These are phyloP conservation scores for Breviolum minutum DNA, from an alignment of 73 alveolate species.

Conservation along the genomic window DNA sequence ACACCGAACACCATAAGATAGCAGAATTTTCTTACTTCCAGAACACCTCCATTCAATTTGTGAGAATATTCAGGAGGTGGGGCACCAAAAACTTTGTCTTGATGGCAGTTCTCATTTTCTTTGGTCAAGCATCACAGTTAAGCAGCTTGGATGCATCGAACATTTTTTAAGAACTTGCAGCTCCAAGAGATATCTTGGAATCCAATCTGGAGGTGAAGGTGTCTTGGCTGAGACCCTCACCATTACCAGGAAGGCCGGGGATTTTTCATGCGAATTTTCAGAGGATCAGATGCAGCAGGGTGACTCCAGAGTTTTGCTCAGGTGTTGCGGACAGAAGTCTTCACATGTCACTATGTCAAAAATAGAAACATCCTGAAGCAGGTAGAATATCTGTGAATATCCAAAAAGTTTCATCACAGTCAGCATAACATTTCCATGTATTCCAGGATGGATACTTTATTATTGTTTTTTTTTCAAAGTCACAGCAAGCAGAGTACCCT, in stretches of 20 bases:
- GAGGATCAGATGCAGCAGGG: background rate
- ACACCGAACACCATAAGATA: background rate
- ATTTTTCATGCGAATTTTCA: background rate
- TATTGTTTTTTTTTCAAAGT: too few species aligned
- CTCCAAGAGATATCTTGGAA: background rate
- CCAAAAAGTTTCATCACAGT: too few species aligned
- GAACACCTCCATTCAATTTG: background rate
- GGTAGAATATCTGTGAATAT: too few species aligned
- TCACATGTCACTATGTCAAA: too few species aligned
- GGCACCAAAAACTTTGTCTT: conserved; percentile 68
- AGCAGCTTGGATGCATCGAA: background rate
- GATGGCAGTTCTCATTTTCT: conserved; percentile 68
- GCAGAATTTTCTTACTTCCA: background rate
- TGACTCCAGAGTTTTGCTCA: background rate
- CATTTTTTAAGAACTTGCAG: background rate
- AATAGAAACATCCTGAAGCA: too few species aligned
- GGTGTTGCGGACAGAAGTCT: too few species aligned
- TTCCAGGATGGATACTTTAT: too few species aligned
- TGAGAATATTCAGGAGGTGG: conserved; percentile 32
- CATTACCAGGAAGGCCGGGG: conserved; percentile 10
- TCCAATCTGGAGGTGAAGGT: background rate
- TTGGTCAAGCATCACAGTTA: conserved; percentile 32
- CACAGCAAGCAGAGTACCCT: background rate
- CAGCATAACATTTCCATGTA: too few species aligned
- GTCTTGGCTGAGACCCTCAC: conserved; percentile 14